Conservation (phyloP, 805 yeast species). For the Starmerella stigmatis region DNA sequence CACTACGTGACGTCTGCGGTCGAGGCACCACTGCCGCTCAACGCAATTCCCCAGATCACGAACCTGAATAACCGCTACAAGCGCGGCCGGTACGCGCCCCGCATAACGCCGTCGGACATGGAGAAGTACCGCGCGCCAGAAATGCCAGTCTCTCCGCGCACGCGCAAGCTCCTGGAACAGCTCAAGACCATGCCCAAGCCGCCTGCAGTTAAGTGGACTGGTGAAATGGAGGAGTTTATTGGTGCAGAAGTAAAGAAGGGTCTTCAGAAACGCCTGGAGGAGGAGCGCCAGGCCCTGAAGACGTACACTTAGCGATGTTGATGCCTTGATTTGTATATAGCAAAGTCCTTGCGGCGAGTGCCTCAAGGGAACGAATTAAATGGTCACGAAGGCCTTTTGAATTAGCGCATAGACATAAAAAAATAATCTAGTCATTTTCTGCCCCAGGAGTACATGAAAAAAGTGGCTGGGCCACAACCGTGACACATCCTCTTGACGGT, state of each 20-base stretch:
- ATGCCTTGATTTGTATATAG: background rate
- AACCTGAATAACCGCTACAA: constrained; percentile 62
- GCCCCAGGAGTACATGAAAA: no score
- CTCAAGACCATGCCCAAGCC: constrained; percentile 27
- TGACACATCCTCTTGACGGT: no score
- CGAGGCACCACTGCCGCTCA: constrained; percentile 57
- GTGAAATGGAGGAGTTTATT: constrained; percentile 46
- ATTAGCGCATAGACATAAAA: no score
- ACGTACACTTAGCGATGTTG: background rate
- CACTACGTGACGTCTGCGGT: constrained; percentile 59
- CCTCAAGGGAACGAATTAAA: no score
- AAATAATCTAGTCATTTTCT: no score
- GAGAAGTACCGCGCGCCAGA: constrained; percentile 54
- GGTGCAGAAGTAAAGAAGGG: constrained; percentile 33
- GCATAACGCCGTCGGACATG: constrained; percentile 52
- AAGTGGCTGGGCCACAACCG: no score
- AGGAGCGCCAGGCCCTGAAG: constrained; percentile 14
- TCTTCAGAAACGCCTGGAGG: constrained; percentile 14
- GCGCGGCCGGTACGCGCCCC: constrained; percentile 39
- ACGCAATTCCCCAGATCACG: constrained; percentile 57
- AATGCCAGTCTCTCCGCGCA: constrained; percentile 60
- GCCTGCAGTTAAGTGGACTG: constrained; percentile 35
- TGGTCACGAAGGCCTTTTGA: no score
- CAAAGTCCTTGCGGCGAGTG: background rate
- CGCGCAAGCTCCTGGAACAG: constrained; percentile 33